phyloP scores from a whole-genome alignment of 805 yeast species.

The Ogataea ganodermae region DNA sequence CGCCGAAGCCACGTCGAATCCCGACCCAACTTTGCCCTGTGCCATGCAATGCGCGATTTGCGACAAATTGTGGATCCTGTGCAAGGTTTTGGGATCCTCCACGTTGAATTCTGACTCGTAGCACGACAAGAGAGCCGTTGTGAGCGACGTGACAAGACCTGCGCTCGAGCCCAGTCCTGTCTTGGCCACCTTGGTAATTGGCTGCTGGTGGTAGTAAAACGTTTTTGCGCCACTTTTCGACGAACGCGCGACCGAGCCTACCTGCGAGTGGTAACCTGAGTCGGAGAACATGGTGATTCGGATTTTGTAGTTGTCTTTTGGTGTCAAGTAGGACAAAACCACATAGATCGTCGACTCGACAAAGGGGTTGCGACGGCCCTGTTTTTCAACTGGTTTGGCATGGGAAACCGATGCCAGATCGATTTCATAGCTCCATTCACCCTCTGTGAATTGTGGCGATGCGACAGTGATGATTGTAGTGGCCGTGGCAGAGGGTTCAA shows the following conservation, averaged over 20 bases:
- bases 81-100: conserved; percentile 24
- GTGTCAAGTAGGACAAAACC: conserved; percentile 53
- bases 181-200: conserved; percentile 77
- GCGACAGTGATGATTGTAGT: conserved; percentile 42
- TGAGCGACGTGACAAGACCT: conserved; percentile 79
- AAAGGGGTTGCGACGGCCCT: conserved; percentile 62
- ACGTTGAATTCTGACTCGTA: conserved; percentile 40
- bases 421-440: conserved; percentile 64
- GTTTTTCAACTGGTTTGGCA: conserved; percentile 15
- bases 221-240: conserved; percentile 40
- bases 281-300: conserved; percentile 76
- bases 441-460: conserved; percentile 78
- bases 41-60: conserved; percentile 93
- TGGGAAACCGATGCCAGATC: conserved; percentile 16
- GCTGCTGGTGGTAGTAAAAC: conserved; percentile 60
- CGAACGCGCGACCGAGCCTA: conserved; percentile 38
- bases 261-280: conserved; percentile 84
- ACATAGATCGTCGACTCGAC: conserved; percentile 61
- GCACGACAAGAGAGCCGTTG: conserved; percentile 63
- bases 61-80: conserved; percentile 73
- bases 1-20: conserved; percentile 97
- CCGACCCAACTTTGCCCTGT: conserved; percentile 94
- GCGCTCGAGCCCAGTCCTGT: conserved; percentile 98
- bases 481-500: background rate
- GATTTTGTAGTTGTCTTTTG: conserved; percentile 36